Evolutionary conservation across 176 grass and related monocot species (phyloP).

Genomic region (Oryza longistaminata): DNA sequence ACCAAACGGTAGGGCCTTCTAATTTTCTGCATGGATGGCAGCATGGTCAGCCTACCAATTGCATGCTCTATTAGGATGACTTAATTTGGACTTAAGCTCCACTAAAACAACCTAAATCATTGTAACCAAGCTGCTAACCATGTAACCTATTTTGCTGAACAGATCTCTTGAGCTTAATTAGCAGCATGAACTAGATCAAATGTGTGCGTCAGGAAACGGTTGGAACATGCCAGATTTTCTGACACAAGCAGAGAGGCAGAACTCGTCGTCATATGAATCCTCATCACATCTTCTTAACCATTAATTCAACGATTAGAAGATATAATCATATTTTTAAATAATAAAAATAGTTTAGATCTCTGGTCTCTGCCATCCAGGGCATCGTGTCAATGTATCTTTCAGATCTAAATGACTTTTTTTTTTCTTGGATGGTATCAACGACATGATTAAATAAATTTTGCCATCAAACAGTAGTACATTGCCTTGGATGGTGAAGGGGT

Average conservation of each 20-base stretch:
- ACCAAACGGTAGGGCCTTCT: conserved; percentile 29
- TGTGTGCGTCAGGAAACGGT: neutral
- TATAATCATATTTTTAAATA: neutral
- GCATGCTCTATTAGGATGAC: neutral
- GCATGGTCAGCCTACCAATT: neutral
- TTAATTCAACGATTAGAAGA: neutral
- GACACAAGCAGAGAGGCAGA: neutral
- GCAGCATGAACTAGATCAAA: neutral
- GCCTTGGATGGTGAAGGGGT: neutral
- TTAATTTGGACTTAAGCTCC: conserved; percentile 28
- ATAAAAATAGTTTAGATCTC: no score
- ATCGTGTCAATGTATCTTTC: neutral
- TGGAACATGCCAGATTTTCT: neutral
- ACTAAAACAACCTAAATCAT: neutral
- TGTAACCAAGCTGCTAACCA: neutral
- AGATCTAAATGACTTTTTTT: neutral
- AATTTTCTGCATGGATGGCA: neutral
- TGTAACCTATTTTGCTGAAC: neutral
- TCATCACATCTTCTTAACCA: neutral
- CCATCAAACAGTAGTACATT: conserved; percentile 9
- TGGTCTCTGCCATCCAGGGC: no score
- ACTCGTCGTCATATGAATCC: neutral
- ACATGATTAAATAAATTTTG: conserved; percentile 26
- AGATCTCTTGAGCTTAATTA: neutral
- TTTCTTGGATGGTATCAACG: conserved; percentile 32